A percentile compares a stretch with the other conserved stretches of the same genome.
Conservation (phyloP, 352 stramenopile species). For the Thraustochytrium sp. region DNA sequence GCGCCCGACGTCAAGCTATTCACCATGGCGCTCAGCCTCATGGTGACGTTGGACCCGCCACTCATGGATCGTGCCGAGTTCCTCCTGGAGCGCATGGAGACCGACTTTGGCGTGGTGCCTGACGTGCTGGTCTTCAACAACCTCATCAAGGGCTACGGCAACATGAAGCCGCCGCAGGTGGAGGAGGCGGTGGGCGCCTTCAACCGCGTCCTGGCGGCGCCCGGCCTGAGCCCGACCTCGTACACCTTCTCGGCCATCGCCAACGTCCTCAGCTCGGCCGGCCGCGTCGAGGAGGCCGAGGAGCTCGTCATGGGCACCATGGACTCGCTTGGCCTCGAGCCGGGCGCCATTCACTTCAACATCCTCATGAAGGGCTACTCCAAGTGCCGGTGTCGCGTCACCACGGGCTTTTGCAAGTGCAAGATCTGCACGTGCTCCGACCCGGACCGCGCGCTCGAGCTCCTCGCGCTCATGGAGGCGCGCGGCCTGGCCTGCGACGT, state of each 20-base stretch:
- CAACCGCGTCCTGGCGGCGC: not conserved
- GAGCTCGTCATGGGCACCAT: constrained; percentile 10
- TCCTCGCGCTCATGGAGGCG: constrained; percentile 20
- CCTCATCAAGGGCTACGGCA: constrained; percentile 38
- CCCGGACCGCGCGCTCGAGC: not conserved
- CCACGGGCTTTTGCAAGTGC: constrained; percentile 8
- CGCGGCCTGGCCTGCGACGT: not conserved
- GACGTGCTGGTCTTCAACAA: constrained; percentile 35
- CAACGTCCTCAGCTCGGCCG: constrained; percentile 23
- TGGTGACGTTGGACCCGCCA: constrained; percentile 8
- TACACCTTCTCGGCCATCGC: constrained; percentile 26
- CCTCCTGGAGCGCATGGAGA: not conserved
- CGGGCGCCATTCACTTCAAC: constrained; percentile 34
- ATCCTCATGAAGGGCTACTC: constrained; percentile 44
- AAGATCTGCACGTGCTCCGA: constrained; percentile 23
- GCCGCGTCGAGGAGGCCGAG: constrained; percentile 8
- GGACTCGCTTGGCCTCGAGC: not conserved
- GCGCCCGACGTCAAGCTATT: constrained; percentile 20
- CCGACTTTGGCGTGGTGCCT: not conserved
- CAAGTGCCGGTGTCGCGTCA: constrained; percentile 22
- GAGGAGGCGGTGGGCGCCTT: not conserved
- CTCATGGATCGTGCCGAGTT: not conserved
- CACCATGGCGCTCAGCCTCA: not conserved
- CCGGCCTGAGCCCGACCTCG: not conserved
- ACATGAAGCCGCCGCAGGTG: not conserved